A percentile compares a stretch with the other conserved stretches of the same genome.
phyloP scores from a whole-genome alignment of 345 rosid genomes.

The Murraya koenigii region DNA sequence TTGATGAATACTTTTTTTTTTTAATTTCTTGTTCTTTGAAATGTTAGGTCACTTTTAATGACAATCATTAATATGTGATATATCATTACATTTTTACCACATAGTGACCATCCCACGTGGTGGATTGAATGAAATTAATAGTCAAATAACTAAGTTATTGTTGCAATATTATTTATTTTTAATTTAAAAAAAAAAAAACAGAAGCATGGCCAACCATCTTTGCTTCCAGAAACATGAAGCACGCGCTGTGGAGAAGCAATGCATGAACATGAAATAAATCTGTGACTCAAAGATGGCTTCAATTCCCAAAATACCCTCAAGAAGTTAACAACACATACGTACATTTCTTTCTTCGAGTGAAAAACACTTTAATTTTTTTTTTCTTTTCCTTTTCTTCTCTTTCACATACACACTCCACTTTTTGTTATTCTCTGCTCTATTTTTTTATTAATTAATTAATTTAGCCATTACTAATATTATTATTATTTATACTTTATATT shows the following conservation, averaged over 20 bases:
- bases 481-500: background rate
- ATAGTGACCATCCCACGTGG: too few relatives aligned
- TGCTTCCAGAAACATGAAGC: background rate
- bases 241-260: conserved; percentile 3
- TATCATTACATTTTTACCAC: too few relatives aligned
- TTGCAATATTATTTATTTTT: too few relatives aligned
- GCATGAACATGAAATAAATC: background rate
- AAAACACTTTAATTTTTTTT: background rate
- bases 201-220: background rate
- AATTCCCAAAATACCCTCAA: conserved; percentile 2
- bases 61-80: too few relatives aligned
- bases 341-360: background rate
- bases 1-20: too few relatives aligned
- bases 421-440: background rate
- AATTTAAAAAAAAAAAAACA: background rate
- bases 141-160: too few relatives aligned
- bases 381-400: background rate
- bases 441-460: background rate
- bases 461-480: background rate
- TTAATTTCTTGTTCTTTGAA: too few relatives aligned
- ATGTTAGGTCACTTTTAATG: too few relatives aligned
- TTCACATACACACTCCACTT: background rate
- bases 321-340: conserved; percentile 9
- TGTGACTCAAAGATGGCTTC: background rate
- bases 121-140: too few relatives aligned